A percentile compares a stretch with the other conserved stretches of the same genome.
Evolutionary conservation across 2,329 filamentous ascomycete genomes (phyloP).

Genomic region (Camillea tinctor): DNA sequence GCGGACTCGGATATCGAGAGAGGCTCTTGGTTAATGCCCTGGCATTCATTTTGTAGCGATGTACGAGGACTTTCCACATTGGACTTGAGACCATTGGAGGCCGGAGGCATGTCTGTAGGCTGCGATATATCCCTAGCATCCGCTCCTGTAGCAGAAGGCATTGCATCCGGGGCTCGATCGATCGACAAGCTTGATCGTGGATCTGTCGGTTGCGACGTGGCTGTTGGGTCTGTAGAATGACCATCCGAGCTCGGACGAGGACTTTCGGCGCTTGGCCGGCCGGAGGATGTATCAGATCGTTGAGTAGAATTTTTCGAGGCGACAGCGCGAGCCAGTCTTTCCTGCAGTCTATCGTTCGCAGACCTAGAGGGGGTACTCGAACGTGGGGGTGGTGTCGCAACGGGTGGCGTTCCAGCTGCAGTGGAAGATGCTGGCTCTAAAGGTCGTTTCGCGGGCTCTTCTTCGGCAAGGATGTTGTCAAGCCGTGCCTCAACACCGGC

Average conservation of each 20-base stretch:
- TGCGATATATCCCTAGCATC: neutral
- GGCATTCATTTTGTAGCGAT: conserved; percentile 18
- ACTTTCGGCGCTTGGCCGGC: conserved; percentile 42
- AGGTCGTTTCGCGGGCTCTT: conserved; percentile 50
- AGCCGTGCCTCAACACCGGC: conserved; percentile 91
- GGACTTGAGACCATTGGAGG: conserved; percentile 3
- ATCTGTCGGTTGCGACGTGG: conserved; percentile 6
- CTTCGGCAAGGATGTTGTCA: conserved; percentile 86
- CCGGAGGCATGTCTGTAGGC: neutral
- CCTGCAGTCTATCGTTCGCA: conserved; percentile 80
- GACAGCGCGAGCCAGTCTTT: conserved; percentile 83
- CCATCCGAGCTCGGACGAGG: conserved; percentile 43
- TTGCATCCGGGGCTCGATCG: conserved; percentile 10
- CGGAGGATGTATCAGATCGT: conserved; percentile 43
- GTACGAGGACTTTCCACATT: conserved; percentile 10
- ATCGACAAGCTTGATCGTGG: conserved; percentile 22
- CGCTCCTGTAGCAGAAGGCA: neutral
- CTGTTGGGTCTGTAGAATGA: conserved; percentile 15
- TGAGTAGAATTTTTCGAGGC: conserved; percentile 64
- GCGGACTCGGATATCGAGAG: neutral
- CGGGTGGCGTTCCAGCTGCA: conserved; percentile 25
- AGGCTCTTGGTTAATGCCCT: neutral
- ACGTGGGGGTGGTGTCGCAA: conserved; percentile 20
- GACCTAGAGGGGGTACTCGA: conserved; percentile 55
- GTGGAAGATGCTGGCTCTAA: conserved; percentile 33